phyloP scores from a whole-genome alignment of 768 basidiomycete genomes.

The Auricularia auricula-judae region DNA sequence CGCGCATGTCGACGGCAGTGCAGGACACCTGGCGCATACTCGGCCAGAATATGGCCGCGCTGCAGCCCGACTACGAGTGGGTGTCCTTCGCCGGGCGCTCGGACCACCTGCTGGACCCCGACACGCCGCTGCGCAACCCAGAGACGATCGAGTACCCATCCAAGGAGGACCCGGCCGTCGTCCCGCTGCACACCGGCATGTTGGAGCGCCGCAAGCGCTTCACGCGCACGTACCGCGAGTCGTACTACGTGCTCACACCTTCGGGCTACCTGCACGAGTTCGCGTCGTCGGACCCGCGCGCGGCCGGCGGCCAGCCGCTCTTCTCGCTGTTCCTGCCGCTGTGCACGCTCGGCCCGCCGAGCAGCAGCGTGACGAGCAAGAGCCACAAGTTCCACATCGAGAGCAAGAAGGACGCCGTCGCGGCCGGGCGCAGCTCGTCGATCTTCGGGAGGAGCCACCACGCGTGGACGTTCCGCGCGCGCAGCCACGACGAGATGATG shows the following conservation, averaged over 20 bases:
- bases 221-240: conserved; percentile 75
- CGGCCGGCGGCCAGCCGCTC: conserved; percentile 45
- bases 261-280: conserved; percentile 96
- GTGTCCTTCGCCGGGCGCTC: conserved; percentile 86
- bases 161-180: conserved; percentile 80
- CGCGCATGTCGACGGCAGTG: conserved; percentile 62
- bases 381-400: conserved; percentile 98
- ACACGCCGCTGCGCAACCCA: conserved; percentile 83
- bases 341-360: conserved; percentile 92
- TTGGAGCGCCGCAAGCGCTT: conserved; percentile 95
- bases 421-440: conserved; percentile 20
- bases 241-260: conserved; percentile 86
- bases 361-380: conserved; percentile 43
- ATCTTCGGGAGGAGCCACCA: conserved; percentile 29
- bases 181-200: conserved; percentile 78
- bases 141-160: conserved; percentile 72
- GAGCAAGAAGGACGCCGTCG: conserved; percentile 64
- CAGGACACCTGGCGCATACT: conserved; percentile 68
- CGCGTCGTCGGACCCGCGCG: conserved; percentile 57
- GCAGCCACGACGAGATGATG: conserved; percentile 95
- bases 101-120: conserved; percentile 93
- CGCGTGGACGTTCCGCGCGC: conserved; percentile 83
- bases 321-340: conserved; percentile 88
- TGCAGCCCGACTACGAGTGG: conserved; percentile 89
- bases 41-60: conserved; percentile 60